Evolutionary conservation across 1,284 basidiomycete species (phyloP), one percentile per base, ranked within the genome.

Genomic region (Malassezia globosa): DNA sequence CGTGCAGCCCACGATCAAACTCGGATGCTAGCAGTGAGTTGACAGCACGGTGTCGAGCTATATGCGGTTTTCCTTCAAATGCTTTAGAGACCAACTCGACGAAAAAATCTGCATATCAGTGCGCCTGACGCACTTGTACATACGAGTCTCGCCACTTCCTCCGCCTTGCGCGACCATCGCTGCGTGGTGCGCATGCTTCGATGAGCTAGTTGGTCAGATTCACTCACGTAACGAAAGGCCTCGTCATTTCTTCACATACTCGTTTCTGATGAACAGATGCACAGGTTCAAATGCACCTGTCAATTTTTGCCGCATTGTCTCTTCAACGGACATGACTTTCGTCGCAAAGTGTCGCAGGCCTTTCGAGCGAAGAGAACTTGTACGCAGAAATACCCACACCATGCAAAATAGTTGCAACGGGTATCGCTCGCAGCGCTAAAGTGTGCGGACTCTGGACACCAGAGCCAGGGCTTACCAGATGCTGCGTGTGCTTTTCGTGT

Each of bases 141-240:
- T 33, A 59, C 52, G 66, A 19, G 67, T 69, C 42, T 69, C 65
- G 29, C 67, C 67, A 35, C 58, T 63, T 5, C 67, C 67, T 7
- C 67, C 67, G 23, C 63, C 61, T 31, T 66, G 64, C 2, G 67
- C 67, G 3, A 53, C 66, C 67, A 70, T 70, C n/a, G 67, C 67
- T 5, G 67, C 67, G 48, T 70, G 67, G 47, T 70, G 67, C 0
- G 67, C 63, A 41, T 70, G 67, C 48, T 64, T 67, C 44, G 45
- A 37, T 18, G 50, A 52, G 23, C 49, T 51, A n/a, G n/a, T n/a
- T n/a, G n/a, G n/a, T n/a, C n/a, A n/a, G n/a, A n/a, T n/a, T n/a
- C n/a, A n/a, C n/a, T n/a, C n/a, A n/a, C n/a, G 49, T 22, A 23
- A 18, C 33, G 2, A 18, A 19, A 25, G n/a, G 4, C 14, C 5